Conservation (phyloP, 2,329 filamentous ascomycete species). For the Beauveria scarabaeidicola region DNA sequence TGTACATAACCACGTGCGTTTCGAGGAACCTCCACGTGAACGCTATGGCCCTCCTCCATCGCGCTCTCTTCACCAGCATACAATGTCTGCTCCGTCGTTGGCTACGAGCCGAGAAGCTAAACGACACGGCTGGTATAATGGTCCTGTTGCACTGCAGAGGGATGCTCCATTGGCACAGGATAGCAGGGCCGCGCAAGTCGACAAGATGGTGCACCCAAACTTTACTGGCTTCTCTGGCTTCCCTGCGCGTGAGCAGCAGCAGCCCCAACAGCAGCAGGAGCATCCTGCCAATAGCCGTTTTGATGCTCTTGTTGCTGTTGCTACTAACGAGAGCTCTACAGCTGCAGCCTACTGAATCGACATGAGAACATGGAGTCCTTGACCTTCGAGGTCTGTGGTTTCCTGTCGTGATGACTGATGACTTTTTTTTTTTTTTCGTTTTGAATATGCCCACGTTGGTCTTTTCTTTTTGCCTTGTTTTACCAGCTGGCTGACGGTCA, state of each 20-base stretch:
- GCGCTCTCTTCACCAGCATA: slow-evolving; percentile 43
- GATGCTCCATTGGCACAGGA: slow-evolving; percentile 26
- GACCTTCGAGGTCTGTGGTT: background rate
- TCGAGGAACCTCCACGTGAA: slow-evolving; percentile 37
- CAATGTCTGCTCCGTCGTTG: slow-evolving; percentile 49
- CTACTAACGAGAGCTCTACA: slow-evolving; percentile 35
- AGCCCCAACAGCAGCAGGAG: slow-evolving; percentile 14
- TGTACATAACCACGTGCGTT: slow-evolving; percentile 43
- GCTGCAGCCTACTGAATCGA: slow-evolving; percentile 29
- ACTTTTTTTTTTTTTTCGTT: background rate
- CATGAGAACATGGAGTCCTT: background rate
- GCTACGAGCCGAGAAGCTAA: slow-evolving; percentile 52
- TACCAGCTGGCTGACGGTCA: background rate
- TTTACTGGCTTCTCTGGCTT: slow-evolving; percentile 44
- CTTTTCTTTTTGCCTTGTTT: background rate
- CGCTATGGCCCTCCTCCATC: slow-evolving; percentile 20
- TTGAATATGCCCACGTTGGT: background rate
- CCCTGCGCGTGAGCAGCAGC: slow-evolving; percentile 28
- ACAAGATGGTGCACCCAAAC: slow-evolving; percentile 51
- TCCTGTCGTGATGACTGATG: slow-evolving; percentile 1
- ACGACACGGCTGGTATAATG: slow-evolving; percentile 66
- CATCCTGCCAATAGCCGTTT: slow-evolving; percentile 19
- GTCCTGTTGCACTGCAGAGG: slow-evolving; percentile 32
- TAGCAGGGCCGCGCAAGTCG: slow-evolving; percentile 36
- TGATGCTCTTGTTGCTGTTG: slow-evolving; percentile 36